phyloP scores from a whole-genome alignment of 1,139 yeast species.

The Debaryomyces fabryi region DNA sequence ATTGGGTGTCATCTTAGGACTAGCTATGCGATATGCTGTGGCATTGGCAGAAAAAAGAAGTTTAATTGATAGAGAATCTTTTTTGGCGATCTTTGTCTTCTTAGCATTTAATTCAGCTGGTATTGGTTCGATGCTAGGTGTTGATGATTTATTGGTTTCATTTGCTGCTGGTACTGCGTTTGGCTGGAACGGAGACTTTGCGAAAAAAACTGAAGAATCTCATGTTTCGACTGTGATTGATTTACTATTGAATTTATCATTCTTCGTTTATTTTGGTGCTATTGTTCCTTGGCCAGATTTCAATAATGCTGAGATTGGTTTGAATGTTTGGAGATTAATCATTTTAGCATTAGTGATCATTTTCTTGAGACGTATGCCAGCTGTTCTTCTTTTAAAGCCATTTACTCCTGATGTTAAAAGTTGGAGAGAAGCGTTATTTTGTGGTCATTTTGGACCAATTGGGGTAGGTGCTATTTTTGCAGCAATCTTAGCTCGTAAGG shows the following conservation, averaged over 20 bases:
- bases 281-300: constrained; percentile 91
- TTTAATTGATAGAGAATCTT: constrained; percentile 90
- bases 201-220: constrained; percentile 83
- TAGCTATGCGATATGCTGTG: constrained; percentile 68
- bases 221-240: constrained; percentile 94
- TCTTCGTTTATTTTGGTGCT: constrained; percentile 92
- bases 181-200: constrained; percentile 96
- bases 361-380: constrained; percentile 86
- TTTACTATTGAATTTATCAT: constrained; percentile 77
- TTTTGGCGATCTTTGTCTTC: constrained; percentile 85
- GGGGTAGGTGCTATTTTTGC: constrained; percentile 98
- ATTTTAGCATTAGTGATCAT: constrained; percentile 80
- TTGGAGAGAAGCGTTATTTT: constrained; percentile 94
- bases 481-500: constrained; percentile 78
- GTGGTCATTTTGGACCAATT: constrained; percentile 98
- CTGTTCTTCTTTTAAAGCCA: constrained; percentile 75
- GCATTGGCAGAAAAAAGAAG: constrained; percentile 75
- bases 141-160: constrained; percentile 88
- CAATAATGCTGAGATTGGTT: constrained; percentile 65
- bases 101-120: constrained; percentile 91
- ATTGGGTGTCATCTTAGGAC: constrained; percentile 80
- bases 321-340: constrained; percentile 82
- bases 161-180: constrained; percentile 97
- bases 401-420: constrained; percentile 89
- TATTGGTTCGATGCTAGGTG: constrained; percentile 87